phyloP scores from a whole-genome alignment of 345 rosid genomes.

The Sisymbrium altissimum region DNA sequence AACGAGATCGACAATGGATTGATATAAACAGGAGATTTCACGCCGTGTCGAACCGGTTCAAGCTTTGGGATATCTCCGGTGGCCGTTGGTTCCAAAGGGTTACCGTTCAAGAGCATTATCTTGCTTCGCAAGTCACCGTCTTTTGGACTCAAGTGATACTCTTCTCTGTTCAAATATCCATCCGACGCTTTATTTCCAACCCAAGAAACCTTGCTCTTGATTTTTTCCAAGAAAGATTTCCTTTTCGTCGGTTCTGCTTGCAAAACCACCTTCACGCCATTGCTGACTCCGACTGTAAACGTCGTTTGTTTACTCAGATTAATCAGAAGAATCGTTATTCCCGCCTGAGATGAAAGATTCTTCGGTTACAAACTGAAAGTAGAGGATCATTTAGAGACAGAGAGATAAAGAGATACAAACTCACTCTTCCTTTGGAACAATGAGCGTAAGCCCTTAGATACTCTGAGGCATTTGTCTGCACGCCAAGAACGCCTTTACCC shows the following conservation, averaged over 20 bases:
- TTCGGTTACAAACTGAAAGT: slow-evolving; percentile 22
- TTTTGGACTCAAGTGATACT: slow-evolving; percentile 82
- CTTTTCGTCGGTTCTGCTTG: slow-evolving; percentile 24
- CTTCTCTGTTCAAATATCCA: slow-evolving; percentile 56
- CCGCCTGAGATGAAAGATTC: slow-evolving; percentile 48
- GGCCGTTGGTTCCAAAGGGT: slow-evolving; percentile 50
- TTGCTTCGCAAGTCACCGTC: slow-evolving; percentile 60
- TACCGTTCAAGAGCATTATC: slow-evolving; percentile 74
- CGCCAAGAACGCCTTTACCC: slow-evolving; percentile 77
- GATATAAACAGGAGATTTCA: slow-evolving; percentile 49
- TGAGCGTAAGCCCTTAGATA: slow-evolving; percentile 74
- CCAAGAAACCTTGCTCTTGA: slow-evolving; percentile 64
- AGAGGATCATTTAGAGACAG: slow-evolving; percentile 33
- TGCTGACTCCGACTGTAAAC: slow-evolving; percentile 46
- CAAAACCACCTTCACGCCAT: slow-evolving; percentile 39
- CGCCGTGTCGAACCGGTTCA: slow-evolving; percentile 44
- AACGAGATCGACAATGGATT: slow-evolving; percentile 67
- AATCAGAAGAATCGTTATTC: slow-evolving; percentile 75
- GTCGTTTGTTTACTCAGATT: slow-evolving; percentile 69
- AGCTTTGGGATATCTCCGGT: slow-evolving; percentile 57
- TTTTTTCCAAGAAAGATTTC: slow-evolving; percentile 33
- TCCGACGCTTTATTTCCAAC: slow-evolving; percentile 53
- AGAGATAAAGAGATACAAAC: slow-evolving; percentile 15
- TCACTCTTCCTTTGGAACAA: slow-evolving; percentile 89
- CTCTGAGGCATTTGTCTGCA: slow-evolving; percentile 51